A percentile compares a stretch with the other conserved stretches of the same genome.
These are phyloP conservation scores for Fraxinus sp. DNA, from an alignment of 305 asterid genomes.

Conservation along the genomic window DNA sequence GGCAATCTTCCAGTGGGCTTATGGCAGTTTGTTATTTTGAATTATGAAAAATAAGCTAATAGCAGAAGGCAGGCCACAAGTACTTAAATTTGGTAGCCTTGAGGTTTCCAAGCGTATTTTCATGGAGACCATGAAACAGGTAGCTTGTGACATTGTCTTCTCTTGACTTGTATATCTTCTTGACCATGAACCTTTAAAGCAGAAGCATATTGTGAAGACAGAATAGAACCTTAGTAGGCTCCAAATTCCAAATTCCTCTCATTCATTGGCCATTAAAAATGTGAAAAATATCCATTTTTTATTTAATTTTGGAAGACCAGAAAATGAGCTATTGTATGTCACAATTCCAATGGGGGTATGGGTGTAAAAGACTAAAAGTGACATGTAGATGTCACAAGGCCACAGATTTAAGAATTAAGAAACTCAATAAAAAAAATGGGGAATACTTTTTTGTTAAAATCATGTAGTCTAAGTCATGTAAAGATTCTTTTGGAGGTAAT, in stretches of 20 bases:
- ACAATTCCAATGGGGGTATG: constrained; percentile 34
- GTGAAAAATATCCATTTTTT: constrained; percentile 26
- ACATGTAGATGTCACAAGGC: constrained; percentile 11
- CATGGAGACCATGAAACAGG: constrained; percentile 65
- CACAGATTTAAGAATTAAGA: not conserved
- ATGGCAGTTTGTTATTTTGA: constrained; percentile 32
- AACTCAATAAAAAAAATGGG: not conserved
- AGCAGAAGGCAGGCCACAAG: constrained; percentile 44
- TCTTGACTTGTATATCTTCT: constrained; percentile 44
- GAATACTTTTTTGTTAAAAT: not conserved
- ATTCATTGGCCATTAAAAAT: constrained; percentile 31
- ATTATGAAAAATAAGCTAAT: not conserved
- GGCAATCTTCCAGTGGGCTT: constrained; percentile 57
- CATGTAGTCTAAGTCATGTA: not conserved
- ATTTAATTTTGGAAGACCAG: constrained; percentile 15
- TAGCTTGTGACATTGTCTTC: constrained; percentile 72
- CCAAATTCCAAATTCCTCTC: constrained; percentile 37
- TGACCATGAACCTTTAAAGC: constrained; percentile 49
- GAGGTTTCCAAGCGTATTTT: constrained; percentile 34
- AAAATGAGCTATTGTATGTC: constrained; percentile 21
- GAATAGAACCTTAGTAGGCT: constrained; percentile 32
- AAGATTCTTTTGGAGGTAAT: not conserved
- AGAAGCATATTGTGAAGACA: constrained; percentile 36
- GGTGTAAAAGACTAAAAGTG: constrained; percentile 45
- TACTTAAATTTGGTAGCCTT: constrained; percentile 32